These are phyloP conservation scores for Malus sieversii DNA, from an alignment of 306 rosid genomes.

Conservation along the genomic window DNA sequence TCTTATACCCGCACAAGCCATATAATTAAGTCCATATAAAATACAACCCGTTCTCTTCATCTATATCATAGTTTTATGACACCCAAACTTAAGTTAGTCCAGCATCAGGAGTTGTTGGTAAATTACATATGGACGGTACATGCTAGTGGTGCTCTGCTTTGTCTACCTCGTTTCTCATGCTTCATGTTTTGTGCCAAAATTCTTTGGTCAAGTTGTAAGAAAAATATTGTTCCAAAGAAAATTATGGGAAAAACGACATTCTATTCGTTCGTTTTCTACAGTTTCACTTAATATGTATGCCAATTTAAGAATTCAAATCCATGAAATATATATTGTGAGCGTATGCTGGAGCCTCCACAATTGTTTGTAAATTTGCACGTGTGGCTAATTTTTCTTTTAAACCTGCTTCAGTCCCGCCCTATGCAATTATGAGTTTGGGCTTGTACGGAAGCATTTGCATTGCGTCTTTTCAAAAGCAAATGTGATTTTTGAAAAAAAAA, in stretches of 20 bases:
- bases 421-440: no score
- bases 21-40: no score
- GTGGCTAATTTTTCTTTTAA: background rate
- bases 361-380: background rate
- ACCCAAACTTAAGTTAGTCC: no score
- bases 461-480: no score
- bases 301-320: background rate
- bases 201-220: background rate
- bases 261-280: background rate
- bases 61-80: no score
- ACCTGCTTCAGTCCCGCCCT: background rate
- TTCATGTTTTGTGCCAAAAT: slow-evolving; percentile 11
- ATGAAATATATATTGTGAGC: background rate
- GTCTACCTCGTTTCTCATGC: background rate
- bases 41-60: no score
- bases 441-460: no score
- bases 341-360: background rate
- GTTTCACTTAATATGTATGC: background rate
- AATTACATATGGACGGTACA: slow-evolving; percentile 87
- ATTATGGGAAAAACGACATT: background rate
- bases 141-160: slow-evolving; percentile 35
- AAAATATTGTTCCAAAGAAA: background rate
- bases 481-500: no score
- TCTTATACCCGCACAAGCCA: no score
- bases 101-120: slow-evolving; percentile 55